These are phyloP conservation scores for Amanita phalloides DNA, from an alignment of 768 basidiomycete genomes.

Conservation along the genomic window DNA sequence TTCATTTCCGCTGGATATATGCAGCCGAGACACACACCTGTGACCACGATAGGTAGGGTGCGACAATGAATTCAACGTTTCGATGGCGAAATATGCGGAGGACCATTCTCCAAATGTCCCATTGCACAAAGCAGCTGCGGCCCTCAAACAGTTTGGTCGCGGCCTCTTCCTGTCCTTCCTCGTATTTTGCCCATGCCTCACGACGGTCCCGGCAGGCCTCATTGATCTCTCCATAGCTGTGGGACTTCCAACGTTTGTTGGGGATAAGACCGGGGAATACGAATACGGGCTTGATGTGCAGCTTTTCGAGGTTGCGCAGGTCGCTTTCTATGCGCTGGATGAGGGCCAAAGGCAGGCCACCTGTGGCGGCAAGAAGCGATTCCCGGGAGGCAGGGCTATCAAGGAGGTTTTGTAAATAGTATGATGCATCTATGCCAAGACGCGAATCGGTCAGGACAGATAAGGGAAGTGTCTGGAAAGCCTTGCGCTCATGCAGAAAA, in stretches of 20 bases:
- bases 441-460: slow-evolving; percentile 81
- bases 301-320: slow-evolving; percentile 80
- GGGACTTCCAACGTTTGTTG: slow-evolving; percentile 60
- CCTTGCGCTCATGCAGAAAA: slow-evolving; percentile 82
- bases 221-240: slow-evolving; percentile 43
- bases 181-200: slow-evolving; percentile 91
- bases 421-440: slow-evolving; percentile 92
- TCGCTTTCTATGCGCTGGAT: slow-evolving; percentile 85
- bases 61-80: slow-evolving; percentile 92
- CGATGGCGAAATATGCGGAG: slow-evolving; percentile 88
- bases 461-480: slow-evolving; percentile 73
- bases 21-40: slow-evolving; percentile 58
- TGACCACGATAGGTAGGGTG: slow-evolving; percentile 92
- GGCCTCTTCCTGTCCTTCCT: slow-evolving; percentile 82
- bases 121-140: slow-evolving; percentile 59
- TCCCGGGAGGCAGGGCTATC: slow-evolving; percentile 74
- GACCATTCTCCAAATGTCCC: slow-evolving; percentile 93
- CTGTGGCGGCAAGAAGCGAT: slow-evolving; percentile 88
- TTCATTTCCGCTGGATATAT: slow-evolving; percentile 2
- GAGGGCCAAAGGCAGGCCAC: slow-evolving; percentile 86
- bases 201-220: slow-evolving; percentile 68
- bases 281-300: slow-evolving; percentile 96
- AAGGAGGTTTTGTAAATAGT: slow-evolving; percentile 75
- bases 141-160: slow-evolving; percentile 80
- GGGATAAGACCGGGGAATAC: slow-evolving; percentile 88